Percentiles rank a stretch among this genome's conserved stretches.
phyloP scores from a whole-genome alignment of 371 early-diverging fungal species.

The Syncephalastrum racemosum region DNA sequence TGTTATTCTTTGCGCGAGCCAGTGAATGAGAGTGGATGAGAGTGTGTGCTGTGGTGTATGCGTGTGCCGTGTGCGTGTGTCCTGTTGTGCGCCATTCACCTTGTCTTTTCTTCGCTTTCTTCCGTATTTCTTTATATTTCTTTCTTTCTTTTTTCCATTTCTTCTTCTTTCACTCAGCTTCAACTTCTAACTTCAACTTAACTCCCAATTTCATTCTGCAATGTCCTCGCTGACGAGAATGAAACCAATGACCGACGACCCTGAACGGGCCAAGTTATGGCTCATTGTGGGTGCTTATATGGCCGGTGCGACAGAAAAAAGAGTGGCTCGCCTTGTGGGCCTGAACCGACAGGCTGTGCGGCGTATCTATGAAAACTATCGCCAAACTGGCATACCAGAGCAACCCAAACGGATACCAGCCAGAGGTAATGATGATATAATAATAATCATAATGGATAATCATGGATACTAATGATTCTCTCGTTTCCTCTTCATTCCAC shows the following conservation, averaged over 20 bases:
- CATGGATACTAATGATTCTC: not conserved
- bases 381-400: constrained; percentile 39
- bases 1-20: too few relatives aligned
- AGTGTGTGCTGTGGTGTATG: too few relatives aligned
- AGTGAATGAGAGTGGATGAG: too few relatives aligned
- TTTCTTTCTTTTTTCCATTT: not conserved
- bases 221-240: not conserved
- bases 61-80: too few relatives aligned
- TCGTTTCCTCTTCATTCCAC: constrained; percentile 3
- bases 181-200: not conserved
- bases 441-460: not conserved
- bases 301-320: constrained; percentile 47
- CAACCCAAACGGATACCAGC: constrained; percentile 36
- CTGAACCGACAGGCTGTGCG: constrained; percentile 47
- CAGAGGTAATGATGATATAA: constrained; percentile 37
- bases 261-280: constrained; percentile 47
- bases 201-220: not conserved
- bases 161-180: constrained; percentile 2
- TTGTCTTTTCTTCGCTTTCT: not conserved
- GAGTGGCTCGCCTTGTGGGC: constrained; percentile 42
- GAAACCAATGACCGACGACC: constrained; percentile 11
- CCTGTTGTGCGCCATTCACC: too few relatives aligned
- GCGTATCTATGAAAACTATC: constrained; percentile 42
- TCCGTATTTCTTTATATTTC: constrained; percentile 3
- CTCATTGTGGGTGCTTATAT: constrained; percentile 47